Evolutionary conservation across 176 grass and related monocot genomes (phyloP), one percentile per base, ranked within the genome.

Genomic region (Hsuehochloa calcarea): DNA sequence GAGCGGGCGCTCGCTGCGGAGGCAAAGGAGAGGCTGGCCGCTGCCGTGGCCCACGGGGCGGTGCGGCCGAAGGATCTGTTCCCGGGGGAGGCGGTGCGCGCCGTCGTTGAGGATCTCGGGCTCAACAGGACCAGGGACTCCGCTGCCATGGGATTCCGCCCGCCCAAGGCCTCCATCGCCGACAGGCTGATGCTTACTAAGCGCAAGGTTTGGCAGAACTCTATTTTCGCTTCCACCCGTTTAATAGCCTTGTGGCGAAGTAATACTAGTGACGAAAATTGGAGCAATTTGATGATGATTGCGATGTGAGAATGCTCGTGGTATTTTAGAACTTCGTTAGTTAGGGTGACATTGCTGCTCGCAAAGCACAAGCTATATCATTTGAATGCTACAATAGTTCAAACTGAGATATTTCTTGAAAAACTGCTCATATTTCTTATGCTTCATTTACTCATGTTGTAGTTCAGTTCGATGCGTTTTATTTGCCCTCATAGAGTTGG

Each of bases 31-130:
- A 77, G 67, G 67, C 85, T 99, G n/a, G 75, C 85, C 6, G 83
- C 88, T 20, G 81, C 81, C 10, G 82, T 96, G 16, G 88, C 91
- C 51, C 71, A 86, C 17, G 60, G 83, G 27, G 75, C 85, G 1
- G 87, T 94, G 22, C 86, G 86, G 46, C 97, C 97, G 16, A 99
- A 82, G 93, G 97, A 99, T 90, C 85, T 99, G 91, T 99, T 99
- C 77, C 80, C 93, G 12, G 88, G 86, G 14, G 97, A 99, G 63
- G 92, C 93, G 4, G 93, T 99, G 65, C 88, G 93, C 46, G 92
- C 90, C 31, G 60, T 99, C 47, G 92, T 92, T 7, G 97, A 94
- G 90, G 97, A 99, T 94, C 87, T 99, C 61, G 97, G 97, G 10
- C 93, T 99, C 81, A 94, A 86, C 52, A 88, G 89, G 78, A 85